A percentile compares a stretch with the other conserved stretches of the same genome.
These are phyloP conservation scores for Yamadazyma dendronema DNA, from an alignment of 1,139 yeast genomes.

Conservation along the genomic window DNA sequence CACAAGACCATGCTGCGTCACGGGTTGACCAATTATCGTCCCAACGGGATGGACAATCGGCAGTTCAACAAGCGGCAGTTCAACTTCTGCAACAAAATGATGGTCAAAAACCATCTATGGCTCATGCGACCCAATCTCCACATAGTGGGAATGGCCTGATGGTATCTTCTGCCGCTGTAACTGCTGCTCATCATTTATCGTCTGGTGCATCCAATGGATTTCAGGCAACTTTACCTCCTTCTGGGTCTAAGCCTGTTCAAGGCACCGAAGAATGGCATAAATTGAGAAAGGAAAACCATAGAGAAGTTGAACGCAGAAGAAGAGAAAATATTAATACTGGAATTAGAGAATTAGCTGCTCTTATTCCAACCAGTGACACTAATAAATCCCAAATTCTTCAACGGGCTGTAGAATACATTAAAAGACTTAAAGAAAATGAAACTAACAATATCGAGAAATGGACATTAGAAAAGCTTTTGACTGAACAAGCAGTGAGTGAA, in stretches of 20 bases:
- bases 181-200: constrained; percentile 6
- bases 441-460: constrained; percentile 87
- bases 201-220: background rate
- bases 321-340: constrained; percentile 91
- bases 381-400: constrained; percentile 88
- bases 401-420: constrained; percentile 86
- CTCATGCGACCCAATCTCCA: no score
- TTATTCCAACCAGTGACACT: constrained; percentile 85
- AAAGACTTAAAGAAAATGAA: constrained; percentile 84
- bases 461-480: constrained; percentile 86
- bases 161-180: constrained; percentile 13
- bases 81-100: no score
- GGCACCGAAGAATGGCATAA: constrained; percentile 88
- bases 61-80: no score
- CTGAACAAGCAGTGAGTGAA: constrained; percentile 81
- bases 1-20: background rate
- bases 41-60: no score
- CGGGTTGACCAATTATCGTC: no score
- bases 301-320: constrained; percentile 95
- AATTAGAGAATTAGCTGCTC: constrained; percentile 75
- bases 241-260: constrained; percentile 44
- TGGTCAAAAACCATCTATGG: no score
- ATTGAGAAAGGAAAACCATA: constrained; percentile 85
- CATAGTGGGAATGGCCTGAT: no score
- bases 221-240: constrained; percentile 32